phyloP scores from a whole-genome alignment of 2,329 filamentous ascomycete genomes.

The Aspergillus ruber region DNA sequence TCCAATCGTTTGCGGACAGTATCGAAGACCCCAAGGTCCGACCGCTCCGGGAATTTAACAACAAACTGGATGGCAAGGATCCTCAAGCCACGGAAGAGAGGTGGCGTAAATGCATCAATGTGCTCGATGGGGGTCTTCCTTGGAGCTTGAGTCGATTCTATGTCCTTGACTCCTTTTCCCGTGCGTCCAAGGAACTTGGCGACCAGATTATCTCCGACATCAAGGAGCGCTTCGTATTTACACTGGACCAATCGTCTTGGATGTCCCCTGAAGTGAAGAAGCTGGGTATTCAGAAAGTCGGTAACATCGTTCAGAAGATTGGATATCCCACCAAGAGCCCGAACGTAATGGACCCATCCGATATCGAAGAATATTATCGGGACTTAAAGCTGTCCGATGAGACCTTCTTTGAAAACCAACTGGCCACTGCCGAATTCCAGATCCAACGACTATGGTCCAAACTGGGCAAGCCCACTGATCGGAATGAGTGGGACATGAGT shows the following conservation, averaged over 20 bases:
- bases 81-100: slow-evolving; percentile 57
- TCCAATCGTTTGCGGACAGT: slow-evolving; percentile 47
- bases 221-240: slow-evolving; percentile 59
- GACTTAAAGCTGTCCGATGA: slow-evolving; percentile 45
- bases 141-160: slow-evolving; percentile 69
- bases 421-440: slow-evolving; percentile 47
- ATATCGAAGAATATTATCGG: slow-evolving; percentile 53
- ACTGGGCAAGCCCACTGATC: slow-evolving; percentile 55
- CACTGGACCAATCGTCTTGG: slow-evolving; percentile 55
- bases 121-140: slow-evolving; percentile 53
- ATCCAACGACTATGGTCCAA: slow-evolving; percentile 50
- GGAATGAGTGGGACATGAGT: slow-evolving; percentile 55
- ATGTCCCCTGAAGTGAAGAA: slow-evolving; percentile 57
- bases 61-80: slow-evolving; percentile 57
- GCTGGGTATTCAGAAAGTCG: slow-evolving; percentile 57
- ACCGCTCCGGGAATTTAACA: slow-evolving; percentile 55
- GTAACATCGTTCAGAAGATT: slow-evolving; percentile 62
- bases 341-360: slow-evolving; percentile 53
- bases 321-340: slow-evolving; percentile 60
- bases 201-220: slow-evolving; percentile 66
- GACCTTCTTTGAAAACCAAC: slow-evolving; percentile 53
- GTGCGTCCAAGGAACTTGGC: slow-evolving; percentile 59
- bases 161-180: slow-evolving; percentile 61
- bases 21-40: slow-evolving; percentile 56
- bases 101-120: slow-evolving; percentile 59